These are phyloP conservation scores for Lactarius indigo DNA, from an alignment of 768 basidiomycete species.

Conservation along the genomic window DNA sequence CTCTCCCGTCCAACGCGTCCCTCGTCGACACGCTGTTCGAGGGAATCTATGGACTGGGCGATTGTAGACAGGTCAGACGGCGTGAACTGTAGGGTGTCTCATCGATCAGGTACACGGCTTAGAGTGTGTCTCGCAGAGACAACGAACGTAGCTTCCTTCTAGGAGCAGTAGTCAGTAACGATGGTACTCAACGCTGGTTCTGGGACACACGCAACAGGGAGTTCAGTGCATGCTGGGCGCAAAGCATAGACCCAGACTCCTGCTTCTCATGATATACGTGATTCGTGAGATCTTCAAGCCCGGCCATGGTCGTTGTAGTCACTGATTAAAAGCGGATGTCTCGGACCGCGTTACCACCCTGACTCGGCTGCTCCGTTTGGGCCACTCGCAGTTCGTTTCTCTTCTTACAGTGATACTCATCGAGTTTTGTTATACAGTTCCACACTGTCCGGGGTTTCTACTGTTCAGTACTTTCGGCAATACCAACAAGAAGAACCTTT, in stretches of 20 bases:
- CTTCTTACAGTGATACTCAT: background rate
- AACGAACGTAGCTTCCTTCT: constrained; percentile 51
- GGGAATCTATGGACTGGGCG: constrained; percentile 60
- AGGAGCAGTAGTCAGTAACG: constrained; percentile 17
- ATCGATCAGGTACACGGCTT: constrained; percentile 21
- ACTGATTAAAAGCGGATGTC: constrained; percentile 2
- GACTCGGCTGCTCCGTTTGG: background rate
- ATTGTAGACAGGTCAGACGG: constrained; percentile 76
- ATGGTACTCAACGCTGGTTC: constrained; percentile 4
- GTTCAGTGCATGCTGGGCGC: constrained; percentile 85
- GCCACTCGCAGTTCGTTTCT: background rate
- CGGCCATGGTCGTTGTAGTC: constrained; percentile 43
- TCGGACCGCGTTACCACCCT: constrained; percentile 13
- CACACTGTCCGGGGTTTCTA: constrained; percentile 12
- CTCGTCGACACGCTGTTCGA: constrained; percentile 60
- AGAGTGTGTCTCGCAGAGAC: background rate
- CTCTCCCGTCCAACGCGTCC: constrained; percentile 44
- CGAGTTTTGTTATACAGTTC: background rate
- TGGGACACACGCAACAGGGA: constrained; percentile 65
- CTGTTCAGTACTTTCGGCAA: background rate
- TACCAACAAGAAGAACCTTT: background rate
- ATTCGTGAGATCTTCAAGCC: constrained; percentile 49
- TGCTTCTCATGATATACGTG: constrained; percentile 79
- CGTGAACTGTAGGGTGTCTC: constrained; percentile 51
- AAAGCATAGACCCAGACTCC: constrained; percentile 75